Evolutionary conservation across 352 stramenopile species (phyloP), one percentile per base, ranked within the genome.

Genomic region (Globisporangium viniferum): DNA sequence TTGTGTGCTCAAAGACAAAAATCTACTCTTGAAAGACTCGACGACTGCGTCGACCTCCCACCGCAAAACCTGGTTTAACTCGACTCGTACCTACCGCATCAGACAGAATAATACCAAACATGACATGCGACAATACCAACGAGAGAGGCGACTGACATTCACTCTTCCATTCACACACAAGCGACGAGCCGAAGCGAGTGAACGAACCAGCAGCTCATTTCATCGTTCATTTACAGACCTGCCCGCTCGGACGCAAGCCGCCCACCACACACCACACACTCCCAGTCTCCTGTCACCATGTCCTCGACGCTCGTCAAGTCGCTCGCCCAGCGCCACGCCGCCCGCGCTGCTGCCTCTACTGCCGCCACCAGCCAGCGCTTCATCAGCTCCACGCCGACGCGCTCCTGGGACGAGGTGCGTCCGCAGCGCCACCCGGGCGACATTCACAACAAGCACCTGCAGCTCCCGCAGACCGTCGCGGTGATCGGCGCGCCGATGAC

Each of bases 401-500:
- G 73, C 41, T 71, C 80, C 56, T 93, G 82, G 77, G 77, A 84
- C 69, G 69, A 92, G 67, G 81, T 92, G 69, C 84, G 81, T 9
- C 68, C 77, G n/a, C 84, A 93, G 62, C 65, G 78, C 54, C 86
- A 94, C 73, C 69, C 84, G 5, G 66, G 59, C n/a, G 75, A 82
- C 20, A 64, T 89, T 35, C 69, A 64, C 66, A 94, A 91, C 71
- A 69, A 78, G 62, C 60, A 81, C 60, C 65, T 95, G 55, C 68
- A 69, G 44, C 64, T 78, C 53, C 88, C 88, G 48, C 79, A 90
- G 62, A 94, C 88, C 0, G 88, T 93, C 48, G 75, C 85, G 0
- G 68, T 96, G 49, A 96, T 96, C 56, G 88, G 88, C 70, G 88
- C 86, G n/a, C 88, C 88, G 27, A 96, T 96, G 88, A 96, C 87